These are phyloP conservation scores for Periconia sp. DNA, from an alignment of 2,329 filamentous ascomycete genomes.

Conservation along the genomic window DNA sequence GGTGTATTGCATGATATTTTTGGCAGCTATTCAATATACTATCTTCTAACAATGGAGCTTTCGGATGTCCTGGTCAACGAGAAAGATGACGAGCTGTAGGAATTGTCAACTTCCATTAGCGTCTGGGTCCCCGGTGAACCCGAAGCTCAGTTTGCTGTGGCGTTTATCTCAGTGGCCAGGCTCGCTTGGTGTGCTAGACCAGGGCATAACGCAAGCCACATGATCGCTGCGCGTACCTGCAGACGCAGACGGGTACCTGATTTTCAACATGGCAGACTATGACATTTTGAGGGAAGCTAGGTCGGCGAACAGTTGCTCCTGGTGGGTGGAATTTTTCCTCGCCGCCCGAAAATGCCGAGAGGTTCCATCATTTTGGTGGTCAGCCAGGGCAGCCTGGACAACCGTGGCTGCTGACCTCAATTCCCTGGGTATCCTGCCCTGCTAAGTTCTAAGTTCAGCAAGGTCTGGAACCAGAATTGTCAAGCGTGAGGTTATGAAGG, in stretches of 20 bases:
- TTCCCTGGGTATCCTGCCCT: no score
- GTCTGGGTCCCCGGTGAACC: conserved; percentile 20
- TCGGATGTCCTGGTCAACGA: neutral
- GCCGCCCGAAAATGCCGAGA: conserved; percentile 1
- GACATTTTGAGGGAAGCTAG: conserved; percentile 1
- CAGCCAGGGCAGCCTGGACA: neutral
- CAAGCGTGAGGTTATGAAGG: neutral
- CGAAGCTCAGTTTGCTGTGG: conserved; percentile 25
- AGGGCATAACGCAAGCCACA: conserved; percentile 28
- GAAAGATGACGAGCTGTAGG: neutral
- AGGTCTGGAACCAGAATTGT: neutral
- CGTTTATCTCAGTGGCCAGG: conserved; percentile 17
- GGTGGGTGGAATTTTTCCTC: neutral
- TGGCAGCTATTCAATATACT: neutral
- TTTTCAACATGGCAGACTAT: conserved; percentile 1
- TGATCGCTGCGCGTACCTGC: conserved; percentile 34
- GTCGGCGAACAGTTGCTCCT: conserved; percentile 1
- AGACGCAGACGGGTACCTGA: conserved; percentile 28
- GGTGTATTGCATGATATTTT: neutral
- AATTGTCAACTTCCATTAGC: neutral
- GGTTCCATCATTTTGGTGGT: neutral
- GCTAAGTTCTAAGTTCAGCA: neutral
- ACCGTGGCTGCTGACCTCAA: neutral
- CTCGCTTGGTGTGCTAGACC: conserved; percentile 15
- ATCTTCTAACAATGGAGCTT: neutral